Base-by-base conservation (phyloP, 345 rosid species). In the Heritiera littoralis region DNA sequence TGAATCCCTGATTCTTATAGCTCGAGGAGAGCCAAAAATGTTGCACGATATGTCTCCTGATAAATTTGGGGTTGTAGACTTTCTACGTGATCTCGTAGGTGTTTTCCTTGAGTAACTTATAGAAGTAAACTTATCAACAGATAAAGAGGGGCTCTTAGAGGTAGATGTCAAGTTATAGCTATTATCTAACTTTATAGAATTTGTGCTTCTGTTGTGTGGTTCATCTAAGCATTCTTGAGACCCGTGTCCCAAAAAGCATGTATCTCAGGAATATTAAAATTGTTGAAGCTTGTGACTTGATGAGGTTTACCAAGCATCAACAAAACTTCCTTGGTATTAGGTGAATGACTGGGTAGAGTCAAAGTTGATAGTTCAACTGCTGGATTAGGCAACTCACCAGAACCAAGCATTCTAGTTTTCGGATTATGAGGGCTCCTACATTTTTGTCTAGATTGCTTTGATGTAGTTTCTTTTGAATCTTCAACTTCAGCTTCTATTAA, bases 401-500 rank as follows among this genome's bases (percentile, higher is more conserved):
- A 79, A 79, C 71, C 76, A 38, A 69, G 64, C 66, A 82, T 84
- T 61, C 79, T 84, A 10, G 74, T 78, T 82, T 86, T 87, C 60
- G 80, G 78, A 84, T 63, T 84, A 77, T 72, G 80, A 66, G 95
- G 97, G 76, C 90, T 91, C 70, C 65, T 86, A 49, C 69, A 73
- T 74, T 63, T 72, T 41, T 38, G 78, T 75, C 79, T 66, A 56
- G 74, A 48, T 78, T 81, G 92, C 87, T 78, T 88, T 46, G 51
- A 54, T 52, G 65, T 40, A 67, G 82, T 79, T 55, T 94, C 98
- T 75, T 97, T 98, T 51, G 98, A 97, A 89, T 97, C 98, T 79
- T 83, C 89, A 75, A 98, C 98, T 86, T 93, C 95, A 85, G 91
- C 93, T 86, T 88, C 97, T 92, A 88, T 85, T 82, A 84, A 77